phyloP scores from a whole-genome alignment of 768 basidiomycete genomes.

The Tylopilus sp. region DNA sequence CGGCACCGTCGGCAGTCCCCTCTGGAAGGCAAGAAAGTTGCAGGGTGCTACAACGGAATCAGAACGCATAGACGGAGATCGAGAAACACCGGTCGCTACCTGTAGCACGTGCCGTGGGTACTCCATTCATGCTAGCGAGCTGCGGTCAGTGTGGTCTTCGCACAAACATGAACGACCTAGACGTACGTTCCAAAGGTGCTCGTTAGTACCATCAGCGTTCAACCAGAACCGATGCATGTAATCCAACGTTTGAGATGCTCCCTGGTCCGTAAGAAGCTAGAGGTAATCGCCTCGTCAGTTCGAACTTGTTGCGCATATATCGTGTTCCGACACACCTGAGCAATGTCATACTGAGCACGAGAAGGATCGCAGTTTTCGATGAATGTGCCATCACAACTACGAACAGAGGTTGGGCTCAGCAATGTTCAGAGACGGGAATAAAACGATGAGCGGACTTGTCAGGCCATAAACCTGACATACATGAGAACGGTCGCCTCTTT shows the following conservation, averaged over 20 bases:
- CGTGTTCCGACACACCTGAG: slow-evolving; percentile 28
- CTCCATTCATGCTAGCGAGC: slow-evolving; percentile 61
- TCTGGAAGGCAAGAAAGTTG: slow-evolving; percentile 51
- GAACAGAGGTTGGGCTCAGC: not conserved
- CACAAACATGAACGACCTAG: not conserved
- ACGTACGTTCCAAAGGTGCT: slow-evolving; percentile 68
- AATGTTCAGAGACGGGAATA: not conserved
- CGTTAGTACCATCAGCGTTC: slow-evolving; percentile 55
- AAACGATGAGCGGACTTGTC: slow-evolving; percentile 43
- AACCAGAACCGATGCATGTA: slow-evolving; percentile 68
- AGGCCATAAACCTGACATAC: slow-evolving; percentile 58
- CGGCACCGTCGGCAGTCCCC: slow-evolving; percentile 55
- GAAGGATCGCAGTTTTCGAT: slow-evolving; percentile 38
- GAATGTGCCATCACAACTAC: slow-evolving; percentile 53
- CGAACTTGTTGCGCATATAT: not conserved
- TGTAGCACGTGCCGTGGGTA: slow-evolving; percentile 58
- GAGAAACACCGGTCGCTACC: slow-evolving; percentile 7
- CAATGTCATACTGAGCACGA: slow-evolving; percentile 41
- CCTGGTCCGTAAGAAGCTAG: slow-evolving; percentile 54
- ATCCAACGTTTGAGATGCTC: slow-evolving; percentile 51
- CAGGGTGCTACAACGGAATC: slow-evolving; percentile 47
- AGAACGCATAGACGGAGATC: not conserved
- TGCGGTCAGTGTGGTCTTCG: not conserved
- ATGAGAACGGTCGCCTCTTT: not conserved
- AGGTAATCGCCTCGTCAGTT: not conserved